Conservation (phyloP, 176 grass and related monocot genomes). For the Melocanna baccifera region DNA sequence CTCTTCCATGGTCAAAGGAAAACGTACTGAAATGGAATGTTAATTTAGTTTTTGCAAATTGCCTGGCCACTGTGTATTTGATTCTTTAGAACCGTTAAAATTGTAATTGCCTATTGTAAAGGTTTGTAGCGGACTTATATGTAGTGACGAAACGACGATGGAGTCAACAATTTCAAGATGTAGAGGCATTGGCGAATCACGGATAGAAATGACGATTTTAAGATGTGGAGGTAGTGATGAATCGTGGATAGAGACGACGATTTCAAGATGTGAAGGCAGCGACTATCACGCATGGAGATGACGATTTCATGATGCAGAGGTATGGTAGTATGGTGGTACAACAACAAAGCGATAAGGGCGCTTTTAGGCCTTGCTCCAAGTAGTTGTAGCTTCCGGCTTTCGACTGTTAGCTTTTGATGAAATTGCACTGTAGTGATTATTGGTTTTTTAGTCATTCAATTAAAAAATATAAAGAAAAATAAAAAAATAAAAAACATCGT, state of each 20-base stretch:
- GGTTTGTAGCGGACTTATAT: neutral
- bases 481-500: no score
- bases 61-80: neutral
- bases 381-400: no score
- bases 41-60: neutral
- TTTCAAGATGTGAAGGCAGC: no score
- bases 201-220: neutral
- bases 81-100: neutral
- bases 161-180: neutral
- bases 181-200: neutral
- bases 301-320: neutral
- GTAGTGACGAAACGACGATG: neutral
- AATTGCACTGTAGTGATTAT: no score
- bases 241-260: neutral
- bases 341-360: fast-evolving
- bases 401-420: no score
- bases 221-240: neutral
- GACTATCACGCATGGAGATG: no score
- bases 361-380: no score
- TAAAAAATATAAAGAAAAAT: no score
- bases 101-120: neutral
- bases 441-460: no score
- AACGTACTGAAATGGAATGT: neutral
- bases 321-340: fast-evolving
- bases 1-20: neutral